Evolutionary conservation across 257 asterid species (phyloP).

Genomic region (Solanum arcanum): DNA sequence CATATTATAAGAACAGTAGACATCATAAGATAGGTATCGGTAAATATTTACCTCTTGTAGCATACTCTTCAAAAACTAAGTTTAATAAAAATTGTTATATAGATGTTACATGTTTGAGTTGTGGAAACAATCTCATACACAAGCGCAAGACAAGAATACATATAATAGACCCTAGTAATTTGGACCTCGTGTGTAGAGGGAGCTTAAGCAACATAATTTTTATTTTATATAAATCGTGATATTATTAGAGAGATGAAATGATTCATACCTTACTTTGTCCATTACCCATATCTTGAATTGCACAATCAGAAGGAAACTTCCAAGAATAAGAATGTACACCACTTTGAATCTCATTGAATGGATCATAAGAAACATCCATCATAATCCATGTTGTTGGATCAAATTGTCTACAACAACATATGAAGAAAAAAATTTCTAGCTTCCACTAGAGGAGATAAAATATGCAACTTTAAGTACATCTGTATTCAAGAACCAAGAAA

Average conservation of each 20-base stretch:
- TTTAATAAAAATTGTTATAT: background rate
- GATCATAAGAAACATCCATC: slow-evolving; percentile 47
- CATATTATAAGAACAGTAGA: background rate
- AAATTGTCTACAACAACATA: slow-evolving; percentile 44
- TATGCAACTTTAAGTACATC: slow-evolving; percentile 46
- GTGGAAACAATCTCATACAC: background rate
- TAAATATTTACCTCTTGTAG: background rate
- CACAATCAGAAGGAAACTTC: slow-evolving; percentile 70
- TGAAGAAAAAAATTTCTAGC: slow-evolving; percentile 52
- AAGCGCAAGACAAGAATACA: fast-evolving
- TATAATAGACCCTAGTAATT: background rate
- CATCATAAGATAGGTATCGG: background rate
- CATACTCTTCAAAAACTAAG: background rate
- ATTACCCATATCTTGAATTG: slow-evolving; percentile 42
- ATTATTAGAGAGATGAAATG: background rate
- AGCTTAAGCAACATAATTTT: background rate
- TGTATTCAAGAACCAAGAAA: background rate
- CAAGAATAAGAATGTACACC: slow-evolving; percentile 28
- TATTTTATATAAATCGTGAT: background rate
- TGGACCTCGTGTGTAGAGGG: background rate
- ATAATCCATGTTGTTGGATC: slow-evolving; percentile 41
- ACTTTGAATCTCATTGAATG: slow-evolving; percentile 22
- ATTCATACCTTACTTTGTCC: slow-evolving; percentile 47
- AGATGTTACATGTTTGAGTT: background rate
- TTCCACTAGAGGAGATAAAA: slow-evolving; percentile 6